phyloP scores from a whole-genome alignment of 2,329 filamentous ascomycete genomes.

The Botrytis fragariae region DNA sequence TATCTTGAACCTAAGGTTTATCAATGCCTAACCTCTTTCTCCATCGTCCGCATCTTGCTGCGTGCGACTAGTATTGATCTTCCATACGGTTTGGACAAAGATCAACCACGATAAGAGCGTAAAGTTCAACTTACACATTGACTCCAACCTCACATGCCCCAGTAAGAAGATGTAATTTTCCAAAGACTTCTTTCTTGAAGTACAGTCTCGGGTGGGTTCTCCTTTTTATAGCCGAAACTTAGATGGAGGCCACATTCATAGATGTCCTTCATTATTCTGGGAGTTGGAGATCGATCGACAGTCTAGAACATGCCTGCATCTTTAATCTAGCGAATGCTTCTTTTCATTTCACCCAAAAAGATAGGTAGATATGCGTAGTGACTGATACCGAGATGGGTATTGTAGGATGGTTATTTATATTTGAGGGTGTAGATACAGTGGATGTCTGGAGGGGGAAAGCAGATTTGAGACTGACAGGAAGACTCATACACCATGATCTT shows the following conservation, averaged over 20 bases:
- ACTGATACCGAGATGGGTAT: background rate
- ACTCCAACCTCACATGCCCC: background rate
- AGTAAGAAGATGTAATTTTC: background rate
- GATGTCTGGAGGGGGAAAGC: background rate
- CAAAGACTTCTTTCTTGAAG: background rate
- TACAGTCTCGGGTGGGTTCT: background rate
- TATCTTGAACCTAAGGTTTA: background rate
- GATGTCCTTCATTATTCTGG: background rate
- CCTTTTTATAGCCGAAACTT: background rate
- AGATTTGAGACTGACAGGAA: background rate
- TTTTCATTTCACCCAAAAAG: background rate
- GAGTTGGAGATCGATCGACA: background rate
- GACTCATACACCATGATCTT: background rate
- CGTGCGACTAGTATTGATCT: background rate
- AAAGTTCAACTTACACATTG: background rate
- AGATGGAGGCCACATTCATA: background rate
- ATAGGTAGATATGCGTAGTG: background rate
- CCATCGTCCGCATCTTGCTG: background rate
- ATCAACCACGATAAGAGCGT: background rate
- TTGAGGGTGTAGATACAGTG: too few relatives aligned
- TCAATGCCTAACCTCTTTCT: background rate
- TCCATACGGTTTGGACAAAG: background rate
- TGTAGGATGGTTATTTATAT: background rate
- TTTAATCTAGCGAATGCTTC: background rate
- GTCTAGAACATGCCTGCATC: background rate